A percentile compares a stretch with the other conserved stretches of the same genome.
Evolutionary conservation across 148 eudicot species (phyloP).

Genomic region (Rhododendron vialii): DNA sequence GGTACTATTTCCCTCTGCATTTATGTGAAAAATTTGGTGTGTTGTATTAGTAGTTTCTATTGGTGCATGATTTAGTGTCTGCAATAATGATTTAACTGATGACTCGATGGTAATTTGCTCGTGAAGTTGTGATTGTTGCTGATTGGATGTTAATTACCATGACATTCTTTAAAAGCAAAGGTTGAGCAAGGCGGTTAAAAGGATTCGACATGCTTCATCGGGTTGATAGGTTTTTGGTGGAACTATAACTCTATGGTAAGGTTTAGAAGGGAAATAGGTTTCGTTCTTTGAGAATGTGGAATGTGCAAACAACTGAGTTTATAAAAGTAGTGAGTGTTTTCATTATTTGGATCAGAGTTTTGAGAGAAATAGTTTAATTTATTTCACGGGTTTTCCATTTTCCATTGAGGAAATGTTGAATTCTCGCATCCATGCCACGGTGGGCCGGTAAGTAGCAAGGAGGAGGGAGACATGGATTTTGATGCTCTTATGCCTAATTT

Average conservation of each 20-base stretch:
- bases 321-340: neutral
- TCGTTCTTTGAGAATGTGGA: neutral
- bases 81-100: neutral
- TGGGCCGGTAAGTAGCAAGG: neutral
- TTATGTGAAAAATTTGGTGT: neutral
- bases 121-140: neutral
- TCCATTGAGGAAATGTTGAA: neutral
- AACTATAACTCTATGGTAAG: neutral
- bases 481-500: neutral
- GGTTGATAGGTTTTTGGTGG: neutral
- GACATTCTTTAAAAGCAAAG: neutral
- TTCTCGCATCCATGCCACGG: neutral
- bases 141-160: neutral
- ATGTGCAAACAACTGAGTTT: neutral
- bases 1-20: slow-evolving; percentile 38
- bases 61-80: neutral
- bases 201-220: neutral
- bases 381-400: neutral
- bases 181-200: neutral
- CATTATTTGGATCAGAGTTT: neutral
- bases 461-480: neutral
- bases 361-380: neutral
- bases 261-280: neutral
- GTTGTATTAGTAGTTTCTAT: neutral
- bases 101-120: neutral